Evolutionary conservation across 2,329 filamentous ascomycete species (phyloP).

Genomic region (Exutisphaerella laricina): DNA sequence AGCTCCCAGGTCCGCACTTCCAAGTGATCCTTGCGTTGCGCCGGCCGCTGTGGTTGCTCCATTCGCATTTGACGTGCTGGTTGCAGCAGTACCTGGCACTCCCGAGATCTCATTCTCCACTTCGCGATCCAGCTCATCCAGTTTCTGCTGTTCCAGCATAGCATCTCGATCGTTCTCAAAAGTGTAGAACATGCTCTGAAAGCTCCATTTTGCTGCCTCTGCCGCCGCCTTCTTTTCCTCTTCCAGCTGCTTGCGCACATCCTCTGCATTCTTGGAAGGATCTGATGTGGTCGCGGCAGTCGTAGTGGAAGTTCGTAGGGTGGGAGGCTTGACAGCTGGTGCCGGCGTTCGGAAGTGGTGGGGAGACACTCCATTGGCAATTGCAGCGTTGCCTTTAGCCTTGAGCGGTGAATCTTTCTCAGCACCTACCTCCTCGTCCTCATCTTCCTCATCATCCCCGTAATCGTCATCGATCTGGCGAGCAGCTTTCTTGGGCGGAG

Average conservation of each 20-base stretch:
- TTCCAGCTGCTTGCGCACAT: constrained; percentile 88
- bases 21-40: constrained; percentile 79
- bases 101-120: constrained; percentile 90
- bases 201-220: constrained; percentile 81
- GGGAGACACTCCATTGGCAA: constrained; percentile 53
- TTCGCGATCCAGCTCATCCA: constrained; percentile 94
- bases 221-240: constrained; percentile 87
- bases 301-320: constrained; percentile 47
- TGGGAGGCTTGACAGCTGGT: constrained; percentile 56
- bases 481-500: constrained; percentile 65
- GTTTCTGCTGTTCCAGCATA: constrained; percentile 94
- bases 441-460: constrained; percentile 69
- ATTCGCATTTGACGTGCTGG: constrained; percentile 50
- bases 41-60: constrained; percentile 44
- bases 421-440: constrained; percentile 40
- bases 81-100: constrained; percentile 41
- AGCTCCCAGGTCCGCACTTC: constrained; percentile 88
- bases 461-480: constrained; percentile 79
- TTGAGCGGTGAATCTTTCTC: constrained; percentile 46
- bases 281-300: constrained; percentile 49
- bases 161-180: constrained; percentile 91
- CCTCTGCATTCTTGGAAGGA: constrained; percentile 67
- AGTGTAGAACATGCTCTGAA: constrained; percentile 91
- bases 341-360: constrained; percentile 65
- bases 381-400: constrained; percentile 49